Conservation (phyloP, 805 yeast genomes). For the Yarrowia yakushimensis region DNA sequence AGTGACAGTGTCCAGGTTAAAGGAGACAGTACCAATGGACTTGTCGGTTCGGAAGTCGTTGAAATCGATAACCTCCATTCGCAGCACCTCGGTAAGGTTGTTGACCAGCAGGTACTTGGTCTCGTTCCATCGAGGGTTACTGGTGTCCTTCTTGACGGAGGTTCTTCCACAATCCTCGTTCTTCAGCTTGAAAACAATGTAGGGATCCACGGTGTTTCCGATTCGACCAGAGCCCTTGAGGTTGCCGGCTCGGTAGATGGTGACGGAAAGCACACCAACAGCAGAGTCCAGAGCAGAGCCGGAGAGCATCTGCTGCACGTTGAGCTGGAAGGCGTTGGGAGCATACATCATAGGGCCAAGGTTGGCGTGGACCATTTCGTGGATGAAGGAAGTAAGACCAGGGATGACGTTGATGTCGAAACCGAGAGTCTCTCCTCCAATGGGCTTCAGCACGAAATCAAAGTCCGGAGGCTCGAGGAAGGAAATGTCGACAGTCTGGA, state of each 20-base stretch:
- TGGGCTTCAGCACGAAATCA: constrained; percentile 75
- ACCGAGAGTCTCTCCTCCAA: constrained; percentile 79
- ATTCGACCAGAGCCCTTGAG: constrained; percentile 64
- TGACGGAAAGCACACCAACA: constrained; percentile 77
- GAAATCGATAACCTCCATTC: constrained; percentile 67
- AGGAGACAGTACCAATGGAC: constrained; percentile 69
- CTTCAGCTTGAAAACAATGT: constrained; percentile 65
- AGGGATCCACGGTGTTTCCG: constrained; percentile 88
- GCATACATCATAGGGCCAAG: constrained; percentile 83
- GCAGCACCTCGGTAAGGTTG: constrained; percentile 78
- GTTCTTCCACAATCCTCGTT: constrained; percentile 60
- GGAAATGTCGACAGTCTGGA: constrained; percentile 84
- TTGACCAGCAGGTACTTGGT: constrained; percentile 64
- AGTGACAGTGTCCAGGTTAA: constrained; percentile 65
- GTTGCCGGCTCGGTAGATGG: constrained; percentile 61
- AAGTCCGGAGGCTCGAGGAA: constrained; percentile 82
- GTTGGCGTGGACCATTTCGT: constrained; percentile 79
- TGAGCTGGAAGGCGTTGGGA: constrained; percentile 91
- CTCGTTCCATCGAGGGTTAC: constrained; percentile 81
- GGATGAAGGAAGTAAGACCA: constrained; percentile 76
- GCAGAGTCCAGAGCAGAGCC: constrained; percentile 78
- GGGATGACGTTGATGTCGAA: constrained; percentile 87
- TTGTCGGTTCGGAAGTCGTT: constrained; percentile 77
- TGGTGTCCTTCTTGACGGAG: constrained; percentile 61
- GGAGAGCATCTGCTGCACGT: constrained; percentile 83